Evolutionary conservation across 2,329 filamentous ascomycete genomes (phyloP).

Genomic region (Pseudocercospora eumusae): DNA sequence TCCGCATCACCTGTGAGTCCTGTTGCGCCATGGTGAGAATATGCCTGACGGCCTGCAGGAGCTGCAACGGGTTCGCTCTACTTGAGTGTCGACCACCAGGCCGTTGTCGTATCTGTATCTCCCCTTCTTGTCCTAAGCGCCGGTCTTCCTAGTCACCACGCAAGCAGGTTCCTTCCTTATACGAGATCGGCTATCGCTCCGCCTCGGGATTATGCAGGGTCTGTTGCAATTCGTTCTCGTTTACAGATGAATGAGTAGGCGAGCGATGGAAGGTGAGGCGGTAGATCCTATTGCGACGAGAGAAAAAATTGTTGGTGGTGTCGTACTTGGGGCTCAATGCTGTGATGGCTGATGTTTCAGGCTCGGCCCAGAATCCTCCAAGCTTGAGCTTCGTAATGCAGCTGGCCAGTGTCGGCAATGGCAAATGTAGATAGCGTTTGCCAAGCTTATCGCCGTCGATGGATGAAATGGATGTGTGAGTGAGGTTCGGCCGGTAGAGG

Average conservation of each 20-base stretch:
- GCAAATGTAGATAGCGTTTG: background rate
- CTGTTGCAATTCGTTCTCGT: constrained; percentile 6
- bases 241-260: constrained; percentile 4
- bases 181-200: constrained; percentile 10
- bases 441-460: background rate
- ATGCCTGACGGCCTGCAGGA: constrained; percentile 8
- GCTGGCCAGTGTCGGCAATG: constrained; percentile 1
- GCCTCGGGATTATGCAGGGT: constrained; percentile 18
- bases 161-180: constrained; percentile 4
- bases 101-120: background rate
- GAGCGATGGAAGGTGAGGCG: background rate
- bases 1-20: constrained; percentile 44
- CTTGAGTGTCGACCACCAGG: background rate
- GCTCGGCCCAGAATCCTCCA: background rate
- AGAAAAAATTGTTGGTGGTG: constrained; percentile 5
- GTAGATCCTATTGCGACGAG: background rate
- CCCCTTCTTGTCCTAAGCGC: constrained; percentile 3
- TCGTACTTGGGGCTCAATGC: constrained; percentile 8
- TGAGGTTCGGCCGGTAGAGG: background rate
- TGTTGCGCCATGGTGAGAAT: constrained; percentile 40
- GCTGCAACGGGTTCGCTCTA: background rate
- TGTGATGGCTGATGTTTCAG: constrained; percentile 10
- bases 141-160: background rate
- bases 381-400: constrained; percentile 10
- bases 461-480: background rate